phyloP scores from a whole-genome alignment of 2,329 filamentous ascomycete genomes.

The Fusarium albidum region DNA sequence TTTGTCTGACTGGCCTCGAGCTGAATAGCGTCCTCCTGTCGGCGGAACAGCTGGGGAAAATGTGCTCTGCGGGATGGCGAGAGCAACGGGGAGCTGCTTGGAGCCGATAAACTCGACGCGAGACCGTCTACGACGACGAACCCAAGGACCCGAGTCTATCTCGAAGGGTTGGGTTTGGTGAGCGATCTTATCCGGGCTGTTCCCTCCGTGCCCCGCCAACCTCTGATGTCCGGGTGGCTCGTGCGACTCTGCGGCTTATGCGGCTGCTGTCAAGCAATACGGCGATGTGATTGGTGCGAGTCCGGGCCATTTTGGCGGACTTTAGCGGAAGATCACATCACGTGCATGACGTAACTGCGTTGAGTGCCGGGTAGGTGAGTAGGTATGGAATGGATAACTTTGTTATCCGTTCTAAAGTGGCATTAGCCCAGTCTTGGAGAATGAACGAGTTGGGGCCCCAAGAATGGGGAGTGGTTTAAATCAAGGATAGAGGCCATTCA shows the following conservation, averaged over 20 bases:
- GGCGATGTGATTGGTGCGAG: constrained; percentile 32
- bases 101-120: constrained; percentile 4
- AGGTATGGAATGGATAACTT: no score
- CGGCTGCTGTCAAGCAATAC: constrained; percentile 25
- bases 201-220: constrained; percentile 32
- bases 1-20: no score
- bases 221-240: constrained; percentile 21
- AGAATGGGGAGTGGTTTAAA: no score
- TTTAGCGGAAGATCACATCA: constrained; percentile 6
- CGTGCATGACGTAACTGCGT: constrained; percentile 11
- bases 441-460: no score
- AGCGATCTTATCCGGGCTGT: constrained; percentile 28
- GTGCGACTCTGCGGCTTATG: constrained; percentile 30
- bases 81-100: constrained; percentile 5
- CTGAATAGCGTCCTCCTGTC: neutral
- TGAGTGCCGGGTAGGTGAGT: no score
- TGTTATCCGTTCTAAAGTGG: no score
- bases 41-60: neutral
- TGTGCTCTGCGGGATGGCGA: constrained; percentile 4
- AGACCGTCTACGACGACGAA: constrained; percentile 15
- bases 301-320: constrained; percentile 6
- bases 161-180: constrained; percentile 26
- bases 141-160: constrained; percentile 26
- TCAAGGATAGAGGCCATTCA: no score
- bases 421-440: no score